Percentiles rank a stretch among this genome's conserved stretches.
phyloP scores from a whole-genome alignment of 345 rosid species.

The Acer negundo region DNA sequence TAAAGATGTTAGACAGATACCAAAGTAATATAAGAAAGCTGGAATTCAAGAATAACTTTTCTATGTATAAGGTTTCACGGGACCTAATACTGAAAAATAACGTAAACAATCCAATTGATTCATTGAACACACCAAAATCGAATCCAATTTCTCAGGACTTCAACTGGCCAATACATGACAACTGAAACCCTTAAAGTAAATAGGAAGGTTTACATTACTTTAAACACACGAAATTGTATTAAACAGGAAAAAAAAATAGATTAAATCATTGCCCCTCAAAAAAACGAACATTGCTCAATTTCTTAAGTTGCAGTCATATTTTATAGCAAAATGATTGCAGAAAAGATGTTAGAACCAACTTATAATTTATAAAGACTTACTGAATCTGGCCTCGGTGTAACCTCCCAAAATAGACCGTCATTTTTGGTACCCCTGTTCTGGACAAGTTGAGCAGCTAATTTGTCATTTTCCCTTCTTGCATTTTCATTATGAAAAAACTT shows the following conservation, averaged over 20 bases:
- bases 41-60: not conserved
- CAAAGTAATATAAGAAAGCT: not conserved
- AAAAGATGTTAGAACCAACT: not conserved
- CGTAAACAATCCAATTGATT: not conserved
- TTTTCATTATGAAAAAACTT: slow-evolving; percentile 30
- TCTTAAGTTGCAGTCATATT: too few relatives aligned
- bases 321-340: not conserved
- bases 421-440: slow-evolving; percentile 21
- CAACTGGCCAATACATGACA: not conserved
- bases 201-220: not conserved
- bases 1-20: slow-evolving; percentile 18
- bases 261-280: not conserved
- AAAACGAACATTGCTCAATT: not conserved
- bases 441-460: slow-evolving; percentile 20
- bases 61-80: not conserved
- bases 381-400: slow-evolving; percentile 24
- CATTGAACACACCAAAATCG: not conserved
- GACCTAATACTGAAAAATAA: not conserved
- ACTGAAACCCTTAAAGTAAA: not conserved
- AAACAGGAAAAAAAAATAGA: not conserved
- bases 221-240: not conserved
- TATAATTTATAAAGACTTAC: slow-evolving; percentile 31
- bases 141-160: slow-evolving; percentile 1
- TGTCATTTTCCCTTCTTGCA: slow-evolving; percentile 9
- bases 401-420: slow-evolving; percentile 23